phyloP scores from a whole-genome alignment of 176 grass and related monocot species.

The Coix lacrymajobi region DNA sequence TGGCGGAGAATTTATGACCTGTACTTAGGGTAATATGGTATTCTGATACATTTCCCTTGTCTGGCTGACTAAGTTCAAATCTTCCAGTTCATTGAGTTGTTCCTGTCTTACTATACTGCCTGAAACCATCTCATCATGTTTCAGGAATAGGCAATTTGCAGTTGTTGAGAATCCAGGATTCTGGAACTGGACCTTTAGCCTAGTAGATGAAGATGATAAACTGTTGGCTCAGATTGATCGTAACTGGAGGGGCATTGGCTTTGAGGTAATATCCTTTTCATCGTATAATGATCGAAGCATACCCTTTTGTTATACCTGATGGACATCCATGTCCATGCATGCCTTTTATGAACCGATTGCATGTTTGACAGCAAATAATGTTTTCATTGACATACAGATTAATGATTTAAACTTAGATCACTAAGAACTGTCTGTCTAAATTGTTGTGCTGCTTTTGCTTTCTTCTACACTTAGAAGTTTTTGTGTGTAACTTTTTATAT shows the following conservation, averaged over 20 bases:
- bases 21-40: conserved; percentile 78
- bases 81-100: conserved; percentile 1
- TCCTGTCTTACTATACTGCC: conserved; percentile 8
- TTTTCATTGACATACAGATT: not conserved
- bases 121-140: conserved; percentile 19
- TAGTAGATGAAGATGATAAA: conserved; percentile 77
- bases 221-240: conserved; percentile 85
- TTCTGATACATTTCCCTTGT: conserved; percentile 7
- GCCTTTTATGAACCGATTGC: not conserved
- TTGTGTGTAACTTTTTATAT: not conserved
- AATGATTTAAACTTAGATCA: not conserved
- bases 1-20: conserved; percentile 98
- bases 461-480: not conserved
- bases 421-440: not conserved
- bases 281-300: not conserved
- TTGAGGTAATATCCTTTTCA: conserved; percentile 61
- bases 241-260: conserved; percentile 90
- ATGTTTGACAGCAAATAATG: conserved; percentile 1
- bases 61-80: conserved; percentile 3
- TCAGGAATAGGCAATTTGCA: conserved; percentile 93
- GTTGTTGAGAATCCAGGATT: conserved; percentile 97
- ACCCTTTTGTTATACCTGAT: not conserved
- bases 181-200: conserved; percentile 95
- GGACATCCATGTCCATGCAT: not conserved
- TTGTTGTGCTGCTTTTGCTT: not conserved